Evolutionary conservation across 2,329 filamentous ascomycete genomes (phyloP).

Genomic region (Apiospora aurea): DNA sequence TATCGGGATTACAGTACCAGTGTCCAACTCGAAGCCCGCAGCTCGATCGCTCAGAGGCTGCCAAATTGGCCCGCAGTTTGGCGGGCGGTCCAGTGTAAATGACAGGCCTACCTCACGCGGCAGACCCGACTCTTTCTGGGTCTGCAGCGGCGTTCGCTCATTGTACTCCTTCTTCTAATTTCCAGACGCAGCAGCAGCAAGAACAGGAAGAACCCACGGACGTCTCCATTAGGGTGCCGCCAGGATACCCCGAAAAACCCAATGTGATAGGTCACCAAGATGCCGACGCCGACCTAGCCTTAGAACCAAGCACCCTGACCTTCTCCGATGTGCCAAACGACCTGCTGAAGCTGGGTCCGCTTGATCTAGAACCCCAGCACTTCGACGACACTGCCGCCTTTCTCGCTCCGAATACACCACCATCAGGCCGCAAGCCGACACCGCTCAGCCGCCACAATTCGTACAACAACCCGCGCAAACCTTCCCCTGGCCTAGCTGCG

Average conservation of each 20-base stretch:
- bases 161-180: constrained; percentile 24
- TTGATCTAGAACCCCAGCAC: constrained; percentile 32
- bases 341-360: constrained; percentile 46
- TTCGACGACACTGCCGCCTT: constrained; percentile 26
- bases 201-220: constrained; percentile 4
- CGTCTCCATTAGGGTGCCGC: constrained; percentile 19
- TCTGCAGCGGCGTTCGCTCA: constrained; percentile 26
- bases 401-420: constrained; percentile 27
- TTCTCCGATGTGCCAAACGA: constrained; percentile 52
- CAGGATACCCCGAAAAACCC: constrained; percentile 13
- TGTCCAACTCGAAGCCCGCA: not conserved
- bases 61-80: constrained; percentile 23
- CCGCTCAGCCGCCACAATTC: constrained; percentile 38
- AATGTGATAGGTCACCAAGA: constrained; percentile 27
- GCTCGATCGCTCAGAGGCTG: constrained; percentile 5
- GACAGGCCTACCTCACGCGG: constrained; percentile 36
- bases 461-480: constrained; percentile 56
- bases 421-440: constrained; percentile 28
- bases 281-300: constrained; percentile 33
- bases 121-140: constrained; percentile 32
- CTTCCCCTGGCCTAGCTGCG: constrained; percentile 69
- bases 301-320: constrained; percentile 35
- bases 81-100: constrained; percentile 35
- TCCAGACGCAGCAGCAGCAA: constrained; percentile 29
- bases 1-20: constrained; percentile 1